Conservation (phyloP, 2,329 filamentous ascomycete genomes). For the Pseudocercospora cruenta region DNA sequence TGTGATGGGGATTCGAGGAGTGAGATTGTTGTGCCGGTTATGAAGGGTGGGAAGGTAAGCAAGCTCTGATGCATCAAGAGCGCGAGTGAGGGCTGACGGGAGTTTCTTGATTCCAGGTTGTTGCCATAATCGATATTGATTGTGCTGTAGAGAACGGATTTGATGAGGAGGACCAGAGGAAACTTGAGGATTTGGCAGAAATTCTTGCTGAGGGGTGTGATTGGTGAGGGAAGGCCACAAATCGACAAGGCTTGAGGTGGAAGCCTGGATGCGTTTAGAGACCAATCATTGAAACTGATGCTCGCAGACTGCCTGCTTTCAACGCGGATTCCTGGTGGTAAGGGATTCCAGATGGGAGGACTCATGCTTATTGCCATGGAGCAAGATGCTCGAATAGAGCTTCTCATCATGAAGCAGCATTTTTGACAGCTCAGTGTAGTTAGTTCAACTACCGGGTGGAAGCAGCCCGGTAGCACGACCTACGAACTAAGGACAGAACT, state of each 20-base stretch:
- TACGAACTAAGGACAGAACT: neutral
- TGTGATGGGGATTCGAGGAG: constrained; percentile 76
- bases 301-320: neutral
- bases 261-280: neutral
- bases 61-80: too few species aligned
- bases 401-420: too few species aligned
- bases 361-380: too few species aligned
- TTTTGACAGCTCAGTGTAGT: neutral
- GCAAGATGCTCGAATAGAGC: too few species aligned
- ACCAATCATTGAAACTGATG: neutral
- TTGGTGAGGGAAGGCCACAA: constrained; percentile 50
- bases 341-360: too few species aligned
- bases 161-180: constrained; percentile 66
- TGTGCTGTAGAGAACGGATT: constrained; percentile 71
- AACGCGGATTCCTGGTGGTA: neutral
- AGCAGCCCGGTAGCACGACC: neutral
- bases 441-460: neutral
- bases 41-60: constrained; percentile 54
- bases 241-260: neutral
- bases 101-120: too few species aligned
- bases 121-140: constrained; percentile 80
- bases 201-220: constrained; percentile 66
- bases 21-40: constrained; percentile 79
- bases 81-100: too few species aligned
- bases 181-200: constrained; percentile 67